phyloP scores from a whole-genome alignment of 2,329 filamentous ascomycete genomes.

The Talaromyces sp. region DNA sequence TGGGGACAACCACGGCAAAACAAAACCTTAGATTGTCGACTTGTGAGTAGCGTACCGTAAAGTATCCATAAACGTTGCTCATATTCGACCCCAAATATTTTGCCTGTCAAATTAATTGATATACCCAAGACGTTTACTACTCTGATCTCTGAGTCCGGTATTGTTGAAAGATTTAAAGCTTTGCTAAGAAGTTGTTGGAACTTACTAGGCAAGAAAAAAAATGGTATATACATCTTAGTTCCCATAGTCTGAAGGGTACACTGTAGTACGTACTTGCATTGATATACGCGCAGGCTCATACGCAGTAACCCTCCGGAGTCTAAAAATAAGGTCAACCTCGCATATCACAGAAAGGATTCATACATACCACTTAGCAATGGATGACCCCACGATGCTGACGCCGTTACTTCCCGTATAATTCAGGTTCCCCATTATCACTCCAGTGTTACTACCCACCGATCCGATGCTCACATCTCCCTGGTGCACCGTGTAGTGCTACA shows the following conservation, averaged over 20 bases:
- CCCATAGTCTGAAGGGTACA: not conserved
- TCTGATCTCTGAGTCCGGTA: too few species aligned
- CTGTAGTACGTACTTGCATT: not conserved
- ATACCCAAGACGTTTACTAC: too few species aligned
- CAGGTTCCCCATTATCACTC: not conserved
- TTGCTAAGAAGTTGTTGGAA: too few species aligned
- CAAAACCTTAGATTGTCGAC: too few species aligned
- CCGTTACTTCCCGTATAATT: not conserved
- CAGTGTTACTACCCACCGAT: not conserved
- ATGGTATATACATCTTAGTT: not conserved
- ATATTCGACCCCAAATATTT: too few species aligned
- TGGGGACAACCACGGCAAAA: too few species aligned
- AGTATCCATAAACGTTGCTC: too few species aligned
- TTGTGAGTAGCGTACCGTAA: too few species aligned
- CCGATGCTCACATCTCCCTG: not conserved
- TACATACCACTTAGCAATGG: not conserved
- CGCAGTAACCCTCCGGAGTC: not conserved
- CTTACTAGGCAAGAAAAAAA: too few species aligned
- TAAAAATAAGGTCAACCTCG: not conserved
- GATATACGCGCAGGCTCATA: not conserved
- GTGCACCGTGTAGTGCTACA: conserved; percentile 22
- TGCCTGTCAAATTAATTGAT: too few species aligned
- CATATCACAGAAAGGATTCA: not conserved
- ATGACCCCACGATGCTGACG: not conserved
- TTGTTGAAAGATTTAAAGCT: too few species aligned